Percentiles rank a stretch among this genome's conserved stretches.
Evolutionary conservation across 2,329 filamentous ascomycete species (phyloP).

Genomic region (Sporothrix variecibatus): DNA sequence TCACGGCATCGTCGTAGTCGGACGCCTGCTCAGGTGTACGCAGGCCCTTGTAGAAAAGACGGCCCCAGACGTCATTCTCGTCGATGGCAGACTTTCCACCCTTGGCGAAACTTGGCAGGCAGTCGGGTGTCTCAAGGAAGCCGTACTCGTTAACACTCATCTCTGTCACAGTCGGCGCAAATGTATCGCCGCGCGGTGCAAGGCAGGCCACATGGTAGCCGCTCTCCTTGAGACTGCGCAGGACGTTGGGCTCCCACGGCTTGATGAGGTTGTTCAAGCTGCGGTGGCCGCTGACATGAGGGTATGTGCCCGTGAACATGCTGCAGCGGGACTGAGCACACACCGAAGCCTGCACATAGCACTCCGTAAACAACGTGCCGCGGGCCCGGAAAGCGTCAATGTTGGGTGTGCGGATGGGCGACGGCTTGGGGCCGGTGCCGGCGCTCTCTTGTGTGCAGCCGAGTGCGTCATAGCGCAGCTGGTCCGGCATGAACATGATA

Average conservation of each 20-base stretch:
- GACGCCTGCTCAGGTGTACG: slow-evolving; percentile 41
- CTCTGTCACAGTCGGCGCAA: slow-evolving; percentile 47
- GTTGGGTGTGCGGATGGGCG: slow-evolving; percentile 42
- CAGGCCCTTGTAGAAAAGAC: slow-evolving; percentile 46
- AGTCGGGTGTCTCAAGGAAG: slow-evolving; percentile 44
- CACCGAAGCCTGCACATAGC: slow-evolving; percentile 48
- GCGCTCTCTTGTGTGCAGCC: slow-evolving; percentile 44
- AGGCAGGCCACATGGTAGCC: slow-evolving; percentile 52
- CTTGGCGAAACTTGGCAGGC: slow-evolving; percentile 37
- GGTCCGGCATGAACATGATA: slow-evolving; percentile 52
- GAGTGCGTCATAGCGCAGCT: slow-evolving; percentile 49
- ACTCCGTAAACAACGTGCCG: slow-evolving; percentile 48
- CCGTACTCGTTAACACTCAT: slow-evolving; percentile 49
- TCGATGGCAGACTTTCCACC: slow-evolving; percentile 32
- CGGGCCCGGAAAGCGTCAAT: slow-evolving; percentile 45
- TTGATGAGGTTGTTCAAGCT: slow-evolving; percentile 51
- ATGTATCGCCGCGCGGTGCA: slow-evolving; percentile 45
- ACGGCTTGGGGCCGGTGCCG: slow-evolving; percentile 33
- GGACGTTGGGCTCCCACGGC: slow-evolving; percentile 51
- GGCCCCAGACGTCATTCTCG: slow-evolving; percentile 35
- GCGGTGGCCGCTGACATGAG: slow-evolving; percentile 49
- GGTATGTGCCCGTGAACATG: slow-evolving; percentile 51
- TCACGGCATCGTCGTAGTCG: slow-evolving; percentile 49
- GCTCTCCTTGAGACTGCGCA: slow-evolving; percentile 45
- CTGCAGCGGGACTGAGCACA: slow-evolving; percentile 50